phyloP scores from a whole-genome alignment of 441 rosid genomes.

The Populus hybrid region DNA sequence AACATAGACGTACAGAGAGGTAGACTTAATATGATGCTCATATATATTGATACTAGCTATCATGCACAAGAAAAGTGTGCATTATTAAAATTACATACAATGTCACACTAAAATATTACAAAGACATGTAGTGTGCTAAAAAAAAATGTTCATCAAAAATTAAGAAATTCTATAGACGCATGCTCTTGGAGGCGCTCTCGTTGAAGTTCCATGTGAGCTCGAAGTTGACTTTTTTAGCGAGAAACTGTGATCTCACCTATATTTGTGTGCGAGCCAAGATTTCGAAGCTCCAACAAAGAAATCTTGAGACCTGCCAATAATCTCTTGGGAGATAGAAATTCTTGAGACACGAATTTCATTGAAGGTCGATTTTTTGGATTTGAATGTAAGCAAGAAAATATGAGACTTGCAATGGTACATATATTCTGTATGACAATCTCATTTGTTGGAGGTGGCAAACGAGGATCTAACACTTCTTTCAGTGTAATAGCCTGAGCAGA shows the following conservation, averaged over 20 bases:
- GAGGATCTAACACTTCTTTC: too few species aligned
- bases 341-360: conserved; percentile 2
- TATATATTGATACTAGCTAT: too few species aligned
- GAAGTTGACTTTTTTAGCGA: neutral
- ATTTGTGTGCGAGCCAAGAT: neutral
- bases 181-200: too few species aligned
- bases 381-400: conserved; percentile 7
- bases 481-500: too few species aligned
- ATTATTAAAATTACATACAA: too few species aligned
- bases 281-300: conserved; percentile 6
- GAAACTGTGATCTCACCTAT: neutral
- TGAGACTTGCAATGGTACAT: neutral
- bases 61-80: too few species aligned
- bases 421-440: neutral
- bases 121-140: too few species aligned
- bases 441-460: too few species aligned
- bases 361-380: conserved; percentile 14
- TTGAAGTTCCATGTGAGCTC: neutral
- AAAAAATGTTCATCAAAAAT: too few species aligned
- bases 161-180: neutral
- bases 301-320: neutral
- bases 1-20: too few species aligned
- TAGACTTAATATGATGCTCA: too few species aligned
- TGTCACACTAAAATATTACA: too few species aligned
- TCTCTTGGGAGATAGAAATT: neutral